Evolutionary conservation across 495 filamentous ascomycete genomes (phyloP), one percentile per base, ranked within the genome.

Genomic region (Aspergillus sclerotiicarbonarius): DNA sequence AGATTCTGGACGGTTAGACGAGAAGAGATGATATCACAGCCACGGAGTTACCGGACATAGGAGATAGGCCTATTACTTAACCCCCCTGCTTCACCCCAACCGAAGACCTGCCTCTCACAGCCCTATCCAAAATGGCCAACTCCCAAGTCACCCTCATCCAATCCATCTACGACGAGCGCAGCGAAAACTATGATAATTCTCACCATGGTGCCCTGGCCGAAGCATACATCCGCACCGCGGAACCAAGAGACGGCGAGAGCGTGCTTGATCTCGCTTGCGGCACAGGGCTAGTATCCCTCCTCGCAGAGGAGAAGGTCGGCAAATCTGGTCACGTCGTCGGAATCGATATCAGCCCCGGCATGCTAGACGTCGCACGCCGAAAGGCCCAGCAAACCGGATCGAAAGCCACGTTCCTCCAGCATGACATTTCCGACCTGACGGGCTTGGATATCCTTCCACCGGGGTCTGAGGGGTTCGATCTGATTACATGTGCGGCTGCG

Each of bases 231-330:
- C 52, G 54, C 32, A 49, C 57, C 51, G 57, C 58, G 31, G 33
- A 56, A 3, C 51, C 72, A 8, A 21, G 56, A 16, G 57, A 60
- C 9, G 76, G 76, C 12, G 61, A 72, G 19, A 51, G 59, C 8
- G 63, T 77, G 6, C 68, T 81, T 2, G 77, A 79, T 56, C 66
- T 80, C 10, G 73, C 71, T 19, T 80, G 75, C 59, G 78, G 76
- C 15, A 79, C 75, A 6, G 77, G 77, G 9, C 65, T 73, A 2
- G 65, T 76, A 45, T 67, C 67, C 18, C 65, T 73, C 30, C 67
- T 69, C 1, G 72, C 67, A 7, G 65, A 65, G 16, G 47, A 65
- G 31, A 53, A 47, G 0, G 75, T 76, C 10, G 74, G 74, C 0
- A 43, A 63, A 3, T 52, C 30, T 4, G 76, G 76, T 4, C 57